Percentiles rank a stretch among this genome's conserved stretches.
Conservation (phyloP, 768 basidiomycete species). For the Glaciozyma martinii region DNA sequence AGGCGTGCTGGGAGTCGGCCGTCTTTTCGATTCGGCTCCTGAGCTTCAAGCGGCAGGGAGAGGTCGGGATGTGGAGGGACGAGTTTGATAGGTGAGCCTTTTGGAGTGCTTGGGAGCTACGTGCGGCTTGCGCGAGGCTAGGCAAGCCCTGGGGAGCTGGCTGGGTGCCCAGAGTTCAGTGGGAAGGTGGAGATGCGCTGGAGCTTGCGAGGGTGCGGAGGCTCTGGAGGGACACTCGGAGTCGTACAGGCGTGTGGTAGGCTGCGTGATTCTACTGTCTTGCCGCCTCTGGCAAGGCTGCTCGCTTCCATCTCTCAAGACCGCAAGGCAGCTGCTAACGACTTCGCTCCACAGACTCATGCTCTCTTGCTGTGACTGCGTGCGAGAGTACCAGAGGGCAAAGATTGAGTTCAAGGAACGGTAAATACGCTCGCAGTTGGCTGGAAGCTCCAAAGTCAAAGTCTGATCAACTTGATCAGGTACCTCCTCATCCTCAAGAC, state of each 20-base stretch:
- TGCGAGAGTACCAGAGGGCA: conserved; percentile 54
- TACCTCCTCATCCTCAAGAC: conserved; percentile 12
- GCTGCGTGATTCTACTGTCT: no score
- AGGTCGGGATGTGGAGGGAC: conserved; percentile 57
- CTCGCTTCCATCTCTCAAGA: not conserved
- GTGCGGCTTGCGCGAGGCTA: not conserved
- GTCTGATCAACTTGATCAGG: not conserved
- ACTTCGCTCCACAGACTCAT: conserved; percentile 48
- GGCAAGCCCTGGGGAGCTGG: not conserved
- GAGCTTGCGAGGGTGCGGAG: no score
- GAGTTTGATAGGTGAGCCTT: conserved; percentile 34
- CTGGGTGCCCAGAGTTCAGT: not conserved
- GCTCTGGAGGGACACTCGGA: no score
- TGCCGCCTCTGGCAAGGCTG: no score
- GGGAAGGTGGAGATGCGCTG: not conserved
- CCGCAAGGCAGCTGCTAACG: not conserved
- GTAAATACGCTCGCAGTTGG: conserved; percentile 47
- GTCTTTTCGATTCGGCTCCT: conserved; percentile 73
- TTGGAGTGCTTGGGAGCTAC: not conserved
- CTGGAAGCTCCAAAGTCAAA: not conserved
- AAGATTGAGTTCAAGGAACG: conserved; percentile 58
- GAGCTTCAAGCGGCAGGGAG: conserved; percentile 55
- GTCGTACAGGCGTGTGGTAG: no score
- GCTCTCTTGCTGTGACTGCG: conserved; percentile 59
- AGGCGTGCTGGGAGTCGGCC: conserved; percentile 55